Evolutionary conservation across 257 asterid genomes (phyloP), one percentile per base, ranked within the genome.

Genomic region (Solanum verrucosum): DNA sequence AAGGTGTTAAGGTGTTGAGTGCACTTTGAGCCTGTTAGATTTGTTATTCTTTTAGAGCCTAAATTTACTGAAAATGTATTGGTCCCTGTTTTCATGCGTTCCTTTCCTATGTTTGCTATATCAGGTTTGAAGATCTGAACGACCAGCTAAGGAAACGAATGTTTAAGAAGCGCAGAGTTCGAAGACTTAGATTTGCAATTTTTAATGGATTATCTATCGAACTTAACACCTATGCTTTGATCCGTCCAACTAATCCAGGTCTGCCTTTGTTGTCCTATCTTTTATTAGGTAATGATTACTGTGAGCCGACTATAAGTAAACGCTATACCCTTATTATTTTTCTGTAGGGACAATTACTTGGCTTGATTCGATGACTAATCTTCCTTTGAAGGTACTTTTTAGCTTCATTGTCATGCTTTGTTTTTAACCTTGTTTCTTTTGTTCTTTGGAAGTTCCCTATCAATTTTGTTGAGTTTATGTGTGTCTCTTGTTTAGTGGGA

Each of bases 231-330:
- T 97, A 95, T 87, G 99, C 99, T 88, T 90, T 97, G 88, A 94
- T 97, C 84, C 99, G 99, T 88, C 99, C 98, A 79, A 94, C 99
- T 86, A 94, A 91, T 90, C 96, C 98, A 88, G 98, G 99, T 95
- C 87, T 85, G 92, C 67, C 75, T 70, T 85, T 85, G 20, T 49
- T 82, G 70, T 33, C 70, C 85, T 44, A 29, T 49, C 44, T 82
- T 82, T 82, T 31, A 49, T 31, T 20, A 82, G 59, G 85, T 82
- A 44, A 79, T 16, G 85, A 49, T 82, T 82, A 29, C 70, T 31
- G 70, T 49, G 65, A 49, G 70, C 31, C 59, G 70, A 82, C 70
- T 18, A 49, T 18, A 82, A 49, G 85, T 82, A 82, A 82, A 46
- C 4, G 15, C 23, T 38, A 46, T 20, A 31, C 11, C 42, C 67